phyloP scores from a whole-genome alignment of 2,329 filamentous ascomycete species.

The Diaporthe ilicicola region DNA sequence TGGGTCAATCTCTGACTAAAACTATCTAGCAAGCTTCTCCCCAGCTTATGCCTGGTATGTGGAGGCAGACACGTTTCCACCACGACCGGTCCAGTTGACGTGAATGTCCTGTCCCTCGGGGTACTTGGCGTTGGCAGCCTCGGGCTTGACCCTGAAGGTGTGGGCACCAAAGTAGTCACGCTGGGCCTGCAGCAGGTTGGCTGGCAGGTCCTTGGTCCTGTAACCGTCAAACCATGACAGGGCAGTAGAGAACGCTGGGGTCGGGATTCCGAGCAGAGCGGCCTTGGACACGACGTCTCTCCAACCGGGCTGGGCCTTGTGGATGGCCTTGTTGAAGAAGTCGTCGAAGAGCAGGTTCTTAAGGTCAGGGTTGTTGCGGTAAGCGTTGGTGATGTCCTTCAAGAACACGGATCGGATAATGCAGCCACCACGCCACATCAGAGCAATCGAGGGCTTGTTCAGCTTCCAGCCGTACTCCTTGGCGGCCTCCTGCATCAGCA shows the following conservation, averaged over 20 bases:
- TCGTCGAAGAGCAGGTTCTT: constrained; percentile 99
- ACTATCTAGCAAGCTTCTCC: constrained; percentile 28
- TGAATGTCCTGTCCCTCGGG: constrained; percentile 88
- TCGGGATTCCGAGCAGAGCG: constrained; percentile 93
- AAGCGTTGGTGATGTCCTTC: constrained; percentile 98
- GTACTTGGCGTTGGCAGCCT: constrained; percentile 80
- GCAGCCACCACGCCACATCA: constrained; percentile 99
- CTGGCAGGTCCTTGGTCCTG: constrained; percentile 94
- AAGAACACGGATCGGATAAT: constrained; percentile 99
- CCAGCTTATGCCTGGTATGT: constrained; percentile 90
- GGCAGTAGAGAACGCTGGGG: constrained; percentile 94
- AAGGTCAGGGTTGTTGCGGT: constrained; percentile 92
- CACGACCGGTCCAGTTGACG: constrained; percentile 99
- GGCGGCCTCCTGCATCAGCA: constrained; percentile 99
- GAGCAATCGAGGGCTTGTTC: constrained; percentile 99
- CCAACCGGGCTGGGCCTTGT: constrained; percentile 94
- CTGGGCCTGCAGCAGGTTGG: constrained; percentile 98
- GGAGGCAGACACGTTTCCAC: constrained; percentile 95
- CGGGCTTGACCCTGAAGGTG: constrained; percentile 89
- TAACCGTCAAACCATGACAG: constrained; percentile 99
- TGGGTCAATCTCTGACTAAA: constrained; percentile 23
- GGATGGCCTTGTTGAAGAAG: constrained; percentile 99
- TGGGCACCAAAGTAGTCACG: constrained; percentile 99
- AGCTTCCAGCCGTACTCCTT: constrained; percentile 98
- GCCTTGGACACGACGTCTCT: constrained; percentile 90